These are phyloP conservation scores for Metschnikowia cerradonensis DNA, from an alignment of 805 yeast genomes.

Conservation along the genomic window DNA sequence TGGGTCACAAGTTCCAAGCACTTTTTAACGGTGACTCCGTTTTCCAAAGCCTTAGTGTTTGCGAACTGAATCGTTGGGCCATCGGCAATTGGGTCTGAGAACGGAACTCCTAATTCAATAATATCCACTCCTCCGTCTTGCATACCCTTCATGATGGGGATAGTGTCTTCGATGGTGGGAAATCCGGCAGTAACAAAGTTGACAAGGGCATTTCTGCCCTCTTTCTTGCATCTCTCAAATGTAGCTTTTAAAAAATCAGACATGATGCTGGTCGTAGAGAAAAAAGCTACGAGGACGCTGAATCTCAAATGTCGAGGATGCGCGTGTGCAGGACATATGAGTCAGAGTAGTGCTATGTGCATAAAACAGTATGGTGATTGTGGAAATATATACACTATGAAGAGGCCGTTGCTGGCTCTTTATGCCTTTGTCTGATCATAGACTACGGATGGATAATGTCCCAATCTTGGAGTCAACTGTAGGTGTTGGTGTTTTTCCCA, in stretches of 20 bases:
- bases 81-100: constrained; percentile 97
- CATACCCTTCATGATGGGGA: constrained; percentile 80
- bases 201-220: constrained; percentile 80
- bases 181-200: constrained; percentile 93
- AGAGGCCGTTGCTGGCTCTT: not conserved
- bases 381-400: not conserved
- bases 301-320: not conserved
- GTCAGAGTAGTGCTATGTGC: constrained; percentile 3
- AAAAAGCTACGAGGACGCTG: not conserved
- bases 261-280: constrained; percentile 27
- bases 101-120: constrained; percentile 93
- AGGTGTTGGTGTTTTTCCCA: no score
- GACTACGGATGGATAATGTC: no score
- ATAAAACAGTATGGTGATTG: not conserved
- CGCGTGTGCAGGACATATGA: not conserved
- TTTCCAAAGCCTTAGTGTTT: constrained; percentile 73
- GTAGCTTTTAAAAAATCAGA: constrained; percentile 55
- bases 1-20: constrained; percentile 66
- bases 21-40: constrained; percentile 69
- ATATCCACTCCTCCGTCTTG: constrained; percentile 96
- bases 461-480: no score
- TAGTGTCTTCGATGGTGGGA: constrained; percentile 84
- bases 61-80: constrained; percentile 96
- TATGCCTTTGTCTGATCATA: no score
- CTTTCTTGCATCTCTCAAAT: constrained; percentile 55